Evolutionary conservation across 75 land plant species (phyloP).

Genomic region (Picea sitchensis): DNA sequence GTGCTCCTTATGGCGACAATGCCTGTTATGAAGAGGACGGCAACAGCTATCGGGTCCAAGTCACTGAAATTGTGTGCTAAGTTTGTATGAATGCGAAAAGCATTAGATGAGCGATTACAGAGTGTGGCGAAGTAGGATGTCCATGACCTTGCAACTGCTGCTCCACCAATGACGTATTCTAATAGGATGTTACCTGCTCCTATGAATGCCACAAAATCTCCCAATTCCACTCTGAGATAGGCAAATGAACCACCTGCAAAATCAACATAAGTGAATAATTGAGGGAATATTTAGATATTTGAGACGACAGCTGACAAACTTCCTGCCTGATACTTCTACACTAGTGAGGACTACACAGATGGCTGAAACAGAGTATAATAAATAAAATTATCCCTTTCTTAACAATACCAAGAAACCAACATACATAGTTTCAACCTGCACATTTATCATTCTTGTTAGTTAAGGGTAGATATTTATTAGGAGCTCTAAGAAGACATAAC

Average conservation of each 20-base stretch:
- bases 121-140: constrained; percentile 81
- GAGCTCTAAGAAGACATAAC: too few species aligned
- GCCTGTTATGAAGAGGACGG: constrained; percentile 32
- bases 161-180: constrained; percentile 61
- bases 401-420: too few species aligned
- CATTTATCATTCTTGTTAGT: too few species aligned
- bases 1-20: constrained; percentile 49
- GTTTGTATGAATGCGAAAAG: constrained; percentile 49
- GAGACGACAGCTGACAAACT: too few species aligned
- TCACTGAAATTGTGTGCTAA: constrained; percentile 42
- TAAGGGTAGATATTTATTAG: too few species aligned
- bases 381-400: too few species aligned
- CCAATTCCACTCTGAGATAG: constrained; percentile 76
- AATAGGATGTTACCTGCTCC: constrained; percentile 80
- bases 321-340: too few species aligned
- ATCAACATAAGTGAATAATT: not conserved
- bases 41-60: constrained; percentile 75
- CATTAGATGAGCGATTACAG: constrained; percentile 32
- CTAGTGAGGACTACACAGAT: too few species aligned
- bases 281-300: not conserved
- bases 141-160: constrained; percentile 74
- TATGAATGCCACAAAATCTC: constrained; percentile 79
- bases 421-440: too few species aligned
- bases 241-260: constrained; percentile 64
- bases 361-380: too few species aligned